Percentiles rank a stretch among this genome's conserved stretches.
phyloP scores from a whole-genome alignment of 306 rosid genomes.

The Coriaria nepalensis region DNA sequence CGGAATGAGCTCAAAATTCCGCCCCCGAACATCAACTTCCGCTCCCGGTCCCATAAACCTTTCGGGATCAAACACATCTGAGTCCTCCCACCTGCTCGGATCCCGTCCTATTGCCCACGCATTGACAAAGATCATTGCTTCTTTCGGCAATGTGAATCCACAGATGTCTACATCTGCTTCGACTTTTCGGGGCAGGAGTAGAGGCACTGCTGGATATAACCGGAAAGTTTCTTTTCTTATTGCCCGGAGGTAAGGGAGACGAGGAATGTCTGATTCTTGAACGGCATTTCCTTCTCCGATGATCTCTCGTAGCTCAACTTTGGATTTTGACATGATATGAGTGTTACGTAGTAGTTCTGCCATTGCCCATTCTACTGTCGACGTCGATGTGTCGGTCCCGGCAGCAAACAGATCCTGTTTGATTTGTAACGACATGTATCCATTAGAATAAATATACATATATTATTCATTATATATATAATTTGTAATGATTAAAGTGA shows the following conservation, averaged over 20 bases:
- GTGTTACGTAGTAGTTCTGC: constrained; percentile 2
- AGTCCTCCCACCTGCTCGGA: constrained; percentile 2
- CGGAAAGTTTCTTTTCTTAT: constrained; percentile 5
- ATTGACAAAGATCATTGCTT: not conserved
- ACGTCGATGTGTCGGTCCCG: not conserved
- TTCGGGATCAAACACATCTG: constrained; percentile 2
- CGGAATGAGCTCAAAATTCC: constrained; percentile 23
- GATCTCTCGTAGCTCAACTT: not conserved
- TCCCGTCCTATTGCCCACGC: constrained; percentile 6
- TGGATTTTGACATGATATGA: constrained; percentile 3
- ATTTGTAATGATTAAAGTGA: too few relatives aligned
- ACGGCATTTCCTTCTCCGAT: not conserved
- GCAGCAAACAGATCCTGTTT: constrained; percentile 1
- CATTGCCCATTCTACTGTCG: constrained; percentile 4
- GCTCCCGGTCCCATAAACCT: not conserved
- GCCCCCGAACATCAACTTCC: constrained; percentile 7
- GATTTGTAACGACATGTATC: too few relatives aligned
- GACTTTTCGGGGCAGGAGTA: constrained; percentile 1
- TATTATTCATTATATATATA: too few relatives aligned
- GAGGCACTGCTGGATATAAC: not conserved
- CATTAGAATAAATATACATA: too few relatives aligned
- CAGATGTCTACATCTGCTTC: not conserved
- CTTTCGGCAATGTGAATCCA: not conserved
- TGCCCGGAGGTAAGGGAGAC: constrained; percentile 10
- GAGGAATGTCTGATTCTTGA: constrained; percentile 6